Conservation (phyloP, 2,329 filamentous ascomycete genomes). For the Huntiella decipiens region DNA sequence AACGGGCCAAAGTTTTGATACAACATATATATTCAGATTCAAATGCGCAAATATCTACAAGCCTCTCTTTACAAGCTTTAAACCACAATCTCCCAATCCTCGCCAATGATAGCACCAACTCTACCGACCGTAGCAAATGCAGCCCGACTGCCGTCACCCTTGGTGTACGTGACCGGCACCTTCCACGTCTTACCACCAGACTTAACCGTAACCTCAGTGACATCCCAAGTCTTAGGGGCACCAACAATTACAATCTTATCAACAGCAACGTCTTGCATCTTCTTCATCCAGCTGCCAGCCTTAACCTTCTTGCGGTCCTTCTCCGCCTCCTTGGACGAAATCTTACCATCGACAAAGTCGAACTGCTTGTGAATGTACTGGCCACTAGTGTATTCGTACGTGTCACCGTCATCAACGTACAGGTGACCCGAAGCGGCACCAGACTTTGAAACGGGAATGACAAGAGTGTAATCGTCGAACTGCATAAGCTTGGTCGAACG, state of each 20-base stretch:
- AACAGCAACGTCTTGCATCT: constrained; percentile 57
- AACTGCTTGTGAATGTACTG: constrained; percentile 80
- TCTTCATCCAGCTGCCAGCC: constrained; percentile 56
- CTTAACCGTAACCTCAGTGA: constrained; percentile 38
- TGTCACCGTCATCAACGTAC: constrained; percentile 87
- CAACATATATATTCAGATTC: not conserved
- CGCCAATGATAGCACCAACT: constrained; percentile 31
- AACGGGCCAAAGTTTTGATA: not conserved
- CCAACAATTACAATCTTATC: constrained; percentile 75
- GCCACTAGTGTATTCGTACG: constrained; percentile 69
- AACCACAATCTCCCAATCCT: constrained; percentile 31
- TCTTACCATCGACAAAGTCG: constrained; percentile 36
- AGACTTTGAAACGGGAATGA: constrained; percentile 35
- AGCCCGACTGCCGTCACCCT: constrained; percentile 26
- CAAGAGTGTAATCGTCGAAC: constrained; percentile 85
- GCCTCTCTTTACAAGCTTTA: not conserved
- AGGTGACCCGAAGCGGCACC: constrained; percentile 55
- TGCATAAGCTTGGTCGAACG: constrained; percentile 78
- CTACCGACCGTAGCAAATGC: constrained; percentile 34
- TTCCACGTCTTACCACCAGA: constrained; percentile 34
- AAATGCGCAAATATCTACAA: not conserved
- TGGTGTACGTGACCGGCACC: constrained; percentile 40
- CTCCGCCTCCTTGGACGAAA: constrained; percentile 54
- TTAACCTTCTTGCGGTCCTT: constrained; percentile 33
- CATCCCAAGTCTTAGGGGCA: constrained; percentile 52